phyloP scores from a whole-genome alignment of 2,329 filamentous ascomycete species.

The Diplodia sapinea region DNA sequence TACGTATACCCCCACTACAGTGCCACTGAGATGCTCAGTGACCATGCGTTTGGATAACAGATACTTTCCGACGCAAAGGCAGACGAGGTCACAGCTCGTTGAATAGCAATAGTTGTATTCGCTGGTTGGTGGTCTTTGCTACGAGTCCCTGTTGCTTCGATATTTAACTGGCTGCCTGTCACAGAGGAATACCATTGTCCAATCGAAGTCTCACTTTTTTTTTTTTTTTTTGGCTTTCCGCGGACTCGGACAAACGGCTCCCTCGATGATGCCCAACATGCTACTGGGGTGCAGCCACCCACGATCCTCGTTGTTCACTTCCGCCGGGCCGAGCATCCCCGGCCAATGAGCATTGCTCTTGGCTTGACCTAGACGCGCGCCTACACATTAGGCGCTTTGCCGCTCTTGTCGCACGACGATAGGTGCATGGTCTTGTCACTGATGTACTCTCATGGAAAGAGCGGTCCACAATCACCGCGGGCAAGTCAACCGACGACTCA shows the following conservation, averaged over 20 bases:
- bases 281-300: not conserved
- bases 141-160: not conserved
- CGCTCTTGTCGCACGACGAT: no score
- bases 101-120: not conserved
- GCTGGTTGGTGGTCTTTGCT: not conserved
- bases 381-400: no score
- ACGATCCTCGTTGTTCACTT: not conserved
- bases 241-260: not conserved
- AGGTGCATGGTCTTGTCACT: no score
- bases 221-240: not conserved
- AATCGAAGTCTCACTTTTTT: not conserved
- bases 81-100: no score
- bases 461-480: no score
- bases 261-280: not conserved
- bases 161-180: not conserved
- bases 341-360: not conserved
- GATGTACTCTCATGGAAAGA: no score
- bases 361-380: no score
- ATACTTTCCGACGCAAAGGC: no score
- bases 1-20: no score
- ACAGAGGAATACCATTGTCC: not conserved
- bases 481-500: not conserved
- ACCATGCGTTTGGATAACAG: no score
- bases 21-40: no score
- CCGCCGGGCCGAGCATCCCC: no score